Percentiles rank a stretch among this genome's conserved stretches.
These are phyloP conservation scores for Pseudogymnoascus sp. DNA, from an alignment of 2,329 filamentous ascomycete species.

Conservation along the genomic window DNA sequence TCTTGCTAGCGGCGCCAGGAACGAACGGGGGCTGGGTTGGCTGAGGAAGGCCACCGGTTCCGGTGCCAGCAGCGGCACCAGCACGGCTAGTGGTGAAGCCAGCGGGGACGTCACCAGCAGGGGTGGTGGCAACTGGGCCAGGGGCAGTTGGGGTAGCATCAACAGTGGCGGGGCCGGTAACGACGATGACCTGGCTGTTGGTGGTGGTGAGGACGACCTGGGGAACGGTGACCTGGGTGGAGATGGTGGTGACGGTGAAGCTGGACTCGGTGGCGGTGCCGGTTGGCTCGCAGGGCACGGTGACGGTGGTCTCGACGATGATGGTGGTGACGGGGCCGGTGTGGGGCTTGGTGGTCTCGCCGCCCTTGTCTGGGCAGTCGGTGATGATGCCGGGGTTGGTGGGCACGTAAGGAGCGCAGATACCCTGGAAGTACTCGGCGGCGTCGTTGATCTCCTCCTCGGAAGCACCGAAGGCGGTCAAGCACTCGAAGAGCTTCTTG, in stretches of 20 bases:
- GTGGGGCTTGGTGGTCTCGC: conserved; percentile 41
- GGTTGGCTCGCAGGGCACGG: conserved; percentile 38
- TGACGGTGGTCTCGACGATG: conserved; percentile 40
- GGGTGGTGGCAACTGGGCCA: background rate
- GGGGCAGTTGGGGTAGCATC: background rate
- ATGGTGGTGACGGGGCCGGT: conserved; percentile 41
- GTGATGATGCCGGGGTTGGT: conserved; percentile 82
- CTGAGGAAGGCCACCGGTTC: background rate
- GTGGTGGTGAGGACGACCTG: conserved; percentile 39
- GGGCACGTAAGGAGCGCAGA: conserved; percentile 69
- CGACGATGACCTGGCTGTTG: background rate
- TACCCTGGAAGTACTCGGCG: conserved; percentile 78
- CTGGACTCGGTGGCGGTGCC: conserved; percentile 42
- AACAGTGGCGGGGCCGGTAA: background rate
- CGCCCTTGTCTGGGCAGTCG: conserved; percentile 37
- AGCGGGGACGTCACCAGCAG: background rate
- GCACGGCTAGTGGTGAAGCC: background rate
- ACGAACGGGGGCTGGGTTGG: background rate
- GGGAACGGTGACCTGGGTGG: conserved; percentile 43
- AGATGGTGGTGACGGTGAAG: conserved; percentile 39
- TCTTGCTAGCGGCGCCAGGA: background rate
- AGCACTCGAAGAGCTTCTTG: conserved; percentile 69
- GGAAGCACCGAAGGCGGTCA: conserved; percentile 65
- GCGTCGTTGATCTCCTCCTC: conserved; percentile 60
- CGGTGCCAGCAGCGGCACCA: background rate